Percentiles rank a stretch among this genome's conserved stretches.
These are phyloP conservation scores for Tulasnella sp. DNA, from an alignment of 768 basidiomycete genomes.

Conservation along the genomic window DNA sequence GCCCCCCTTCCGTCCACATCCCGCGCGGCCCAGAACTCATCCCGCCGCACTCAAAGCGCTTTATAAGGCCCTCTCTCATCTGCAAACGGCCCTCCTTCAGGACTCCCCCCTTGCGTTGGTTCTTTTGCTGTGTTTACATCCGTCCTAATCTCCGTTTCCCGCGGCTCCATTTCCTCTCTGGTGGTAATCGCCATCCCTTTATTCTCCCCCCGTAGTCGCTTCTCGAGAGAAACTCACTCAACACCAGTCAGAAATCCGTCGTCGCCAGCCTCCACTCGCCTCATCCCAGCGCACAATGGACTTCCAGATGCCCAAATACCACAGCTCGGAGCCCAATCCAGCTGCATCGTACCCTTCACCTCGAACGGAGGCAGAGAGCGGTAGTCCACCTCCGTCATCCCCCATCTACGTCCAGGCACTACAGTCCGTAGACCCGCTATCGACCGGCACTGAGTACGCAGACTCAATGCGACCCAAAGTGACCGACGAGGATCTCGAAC, in stretches of 20 bases:
- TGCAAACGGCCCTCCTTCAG: neutral
- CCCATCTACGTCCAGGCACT: slow-evolving; percentile 13
- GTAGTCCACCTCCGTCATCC: neutral
- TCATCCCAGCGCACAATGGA: slow-evolving; percentile 6
- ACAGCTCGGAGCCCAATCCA: neutral
- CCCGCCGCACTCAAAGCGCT: neutral
- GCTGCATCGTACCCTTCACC: slow-evolving; percentile 16
- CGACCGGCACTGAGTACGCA: neutral
- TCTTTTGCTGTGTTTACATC: neutral
- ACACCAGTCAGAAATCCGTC: neutral
- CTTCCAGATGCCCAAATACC: neutral
- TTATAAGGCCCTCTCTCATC: neutral
- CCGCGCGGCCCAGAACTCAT: neutral
- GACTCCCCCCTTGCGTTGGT: neutral
- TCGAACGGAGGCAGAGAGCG: slow-evolving; percentile 3
- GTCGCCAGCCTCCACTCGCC: neutral
- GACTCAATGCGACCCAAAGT: neutral
- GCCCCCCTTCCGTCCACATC: slow-evolving; percentile 3
- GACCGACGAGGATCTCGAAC: slow-evolving; percentile 27
- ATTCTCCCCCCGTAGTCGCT: slow-evolving; percentile 6
- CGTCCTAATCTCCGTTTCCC: neutral
- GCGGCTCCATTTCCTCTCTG: slow-evolving; percentile 14
- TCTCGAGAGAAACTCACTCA: slow-evolving; percentile 4
- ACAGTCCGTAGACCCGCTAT: neutral
- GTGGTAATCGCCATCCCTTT: slow-evolving; percentile 13